A percentile compares a stretch with the other conserved stretches of the same genome.
phyloP scores from a whole-genome alignment of 768 basidiomycete genomes.

The Exidia glandulosa region DNA sequence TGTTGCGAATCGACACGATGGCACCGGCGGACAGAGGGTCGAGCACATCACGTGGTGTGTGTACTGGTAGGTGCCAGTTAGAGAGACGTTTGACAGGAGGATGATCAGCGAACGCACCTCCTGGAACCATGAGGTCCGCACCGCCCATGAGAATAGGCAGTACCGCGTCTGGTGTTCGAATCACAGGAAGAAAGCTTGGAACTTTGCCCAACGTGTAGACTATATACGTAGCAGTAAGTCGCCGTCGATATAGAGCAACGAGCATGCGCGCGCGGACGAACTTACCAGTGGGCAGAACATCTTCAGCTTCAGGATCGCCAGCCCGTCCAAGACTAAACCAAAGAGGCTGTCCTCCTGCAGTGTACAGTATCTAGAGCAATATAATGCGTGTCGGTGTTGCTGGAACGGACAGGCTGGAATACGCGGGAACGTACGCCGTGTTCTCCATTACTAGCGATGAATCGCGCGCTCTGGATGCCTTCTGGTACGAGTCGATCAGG shows the following conservation, averaged over 20 bases:
- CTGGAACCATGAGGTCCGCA: conserved; percentile 85
- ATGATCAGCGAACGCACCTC: conserved; percentile 39
- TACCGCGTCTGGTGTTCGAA: conserved; percentile 63
- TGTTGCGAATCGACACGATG: conserved; percentile 55
- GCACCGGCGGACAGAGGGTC: conserved; percentile 30
- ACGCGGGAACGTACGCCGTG: conserved; percentile 42
- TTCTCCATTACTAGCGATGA: conserved; percentile 51
- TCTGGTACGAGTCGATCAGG: conserved; percentile 66
- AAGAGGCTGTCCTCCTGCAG: conserved; percentile 55
- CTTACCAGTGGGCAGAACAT: conserved; percentile 59
- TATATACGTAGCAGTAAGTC: too few relatives aligned
- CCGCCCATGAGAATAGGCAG: conserved; percentile 62
- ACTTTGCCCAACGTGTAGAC: conserved; percentile 76
- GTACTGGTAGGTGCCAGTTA: not conserved
- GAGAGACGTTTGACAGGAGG: not conserved
- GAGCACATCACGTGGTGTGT: conserved; percentile 27
- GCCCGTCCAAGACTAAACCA: conserved; percentile 71
- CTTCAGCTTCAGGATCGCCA: conserved; percentile 26
- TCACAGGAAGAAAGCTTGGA: conserved; percentile 49
- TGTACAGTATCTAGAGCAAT: conserved; percentile 31
- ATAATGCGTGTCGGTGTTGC: not conserved
- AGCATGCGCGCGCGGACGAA: not conserved
- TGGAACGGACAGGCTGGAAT: not conserved
- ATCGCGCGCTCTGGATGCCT: conserved; percentile 56
- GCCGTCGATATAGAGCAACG: too few relatives aligned